Conservation (phyloP, 116 monocot genomes). For the Phalaenopsis hybrid region DNA sequence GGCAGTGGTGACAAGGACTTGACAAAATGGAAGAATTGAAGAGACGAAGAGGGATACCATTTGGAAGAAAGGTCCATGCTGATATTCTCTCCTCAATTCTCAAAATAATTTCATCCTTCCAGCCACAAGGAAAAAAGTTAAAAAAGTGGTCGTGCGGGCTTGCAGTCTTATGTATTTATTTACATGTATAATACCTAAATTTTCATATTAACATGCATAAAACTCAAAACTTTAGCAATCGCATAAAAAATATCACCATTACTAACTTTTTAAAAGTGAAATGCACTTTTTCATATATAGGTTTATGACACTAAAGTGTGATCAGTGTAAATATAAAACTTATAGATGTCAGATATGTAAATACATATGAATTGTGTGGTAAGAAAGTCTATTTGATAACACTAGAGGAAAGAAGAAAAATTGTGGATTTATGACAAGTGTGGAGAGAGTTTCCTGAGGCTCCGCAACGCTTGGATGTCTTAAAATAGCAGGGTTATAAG, state of each 20-base stretch:
- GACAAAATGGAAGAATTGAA: neutral
- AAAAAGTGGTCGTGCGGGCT: neutral
- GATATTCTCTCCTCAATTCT: conserved; percentile 61
- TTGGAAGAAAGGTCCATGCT: conserved; percentile 66
- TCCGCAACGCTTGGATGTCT: neutral
- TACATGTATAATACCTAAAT: too few species aligned
- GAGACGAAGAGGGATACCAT: conserved; percentile 23
- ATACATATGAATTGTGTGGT: too few species aligned
- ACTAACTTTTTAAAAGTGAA: too few species aligned
- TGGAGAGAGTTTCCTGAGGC: neutral
- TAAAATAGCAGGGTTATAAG: neutral
- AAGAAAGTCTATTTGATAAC: too few species aligned
- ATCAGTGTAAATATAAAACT: too few species aligned
- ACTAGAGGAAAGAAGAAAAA: neutral
- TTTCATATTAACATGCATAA: too few species aligned
- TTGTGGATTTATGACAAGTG: neutral
- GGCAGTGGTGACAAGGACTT: neutral
- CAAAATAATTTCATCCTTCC: conserved; percentile 43
- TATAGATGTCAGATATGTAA: too few species aligned
- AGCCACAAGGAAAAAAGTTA: neutral
- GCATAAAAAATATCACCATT: too few species aligned
- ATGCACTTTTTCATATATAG: too few species aligned
- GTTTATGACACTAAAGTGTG: too few species aligned
- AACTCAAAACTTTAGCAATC: too few species aligned
- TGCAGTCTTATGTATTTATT: too few species aligned